Percentiles rank a stretch among this genome's conserved stretches.
Evolutionary conservation across 2,329 filamentous ascomycete species (phyloP).

Genomic region (Pseudogymnoascus sp.): DNA sequence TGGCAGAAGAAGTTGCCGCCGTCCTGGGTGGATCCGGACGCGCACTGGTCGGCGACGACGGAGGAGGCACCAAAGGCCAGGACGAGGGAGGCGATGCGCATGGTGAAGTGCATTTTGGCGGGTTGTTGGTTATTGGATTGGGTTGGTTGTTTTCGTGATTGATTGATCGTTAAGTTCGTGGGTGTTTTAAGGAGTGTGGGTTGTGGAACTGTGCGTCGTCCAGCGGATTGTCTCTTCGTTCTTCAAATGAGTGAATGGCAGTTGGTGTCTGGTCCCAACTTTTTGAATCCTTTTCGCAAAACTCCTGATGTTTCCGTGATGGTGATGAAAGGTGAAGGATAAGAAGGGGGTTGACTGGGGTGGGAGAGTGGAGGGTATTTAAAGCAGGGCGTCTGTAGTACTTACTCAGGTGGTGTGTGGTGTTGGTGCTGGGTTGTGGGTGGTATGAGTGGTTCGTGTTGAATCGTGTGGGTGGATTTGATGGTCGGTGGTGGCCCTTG

Average conservation of each 20-base stretch:
- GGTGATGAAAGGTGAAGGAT: background rate
- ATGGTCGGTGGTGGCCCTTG: too few relatives aligned
- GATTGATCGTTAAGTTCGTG: slow-evolving; percentile 2
- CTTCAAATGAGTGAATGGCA: background rate
- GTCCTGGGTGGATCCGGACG: slow-evolving; percentile 25
- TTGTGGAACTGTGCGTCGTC: background rate
- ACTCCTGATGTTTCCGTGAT: background rate
- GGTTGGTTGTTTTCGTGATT: background rate
- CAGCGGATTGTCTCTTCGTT: background rate
- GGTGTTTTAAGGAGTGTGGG: background rate
- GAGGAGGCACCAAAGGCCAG: slow-evolving; percentile 15
- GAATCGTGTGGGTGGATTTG: background rate
- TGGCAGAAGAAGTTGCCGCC: slow-evolving; percentile 60
- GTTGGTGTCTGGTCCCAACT: background rate
- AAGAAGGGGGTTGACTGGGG: background rate
- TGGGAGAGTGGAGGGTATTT: background rate
- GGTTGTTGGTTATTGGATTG: background rate
- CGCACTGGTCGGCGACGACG: slow-evolving; percentile 26
- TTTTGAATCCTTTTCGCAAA: background rate
- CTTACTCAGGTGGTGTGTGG: background rate
- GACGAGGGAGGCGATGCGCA: slow-evolving; percentile 14
- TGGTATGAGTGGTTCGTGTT: background rate
- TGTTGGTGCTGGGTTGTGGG: background rate
- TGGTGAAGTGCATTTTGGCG: slow-evolving; percentile 13
- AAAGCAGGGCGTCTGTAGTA: background rate